Evolutionary conservation across 2,329 filamentous ascomycete genomes (phyloP).

Genomic region (Calonectria naviculata): DNA sequence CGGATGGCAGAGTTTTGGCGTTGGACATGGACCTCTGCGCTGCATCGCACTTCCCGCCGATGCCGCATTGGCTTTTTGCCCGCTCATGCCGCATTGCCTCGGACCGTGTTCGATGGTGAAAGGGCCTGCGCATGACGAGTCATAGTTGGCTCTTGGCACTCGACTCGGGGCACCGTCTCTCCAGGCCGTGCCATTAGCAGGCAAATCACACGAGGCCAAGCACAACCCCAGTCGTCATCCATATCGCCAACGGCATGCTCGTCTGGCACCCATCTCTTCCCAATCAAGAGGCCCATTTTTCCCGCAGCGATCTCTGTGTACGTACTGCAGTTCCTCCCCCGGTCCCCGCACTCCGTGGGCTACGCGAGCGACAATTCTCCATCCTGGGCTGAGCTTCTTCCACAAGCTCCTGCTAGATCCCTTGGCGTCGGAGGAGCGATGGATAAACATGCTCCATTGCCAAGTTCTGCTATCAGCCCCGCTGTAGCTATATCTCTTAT

Average conservation of each 20-base stretch:
- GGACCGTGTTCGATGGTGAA: neutral
- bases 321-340: slow-evolving; percentile 4
- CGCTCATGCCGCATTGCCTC: neutral
- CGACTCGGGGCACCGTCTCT: neutral
- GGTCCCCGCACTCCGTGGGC: slow-evolving; percentile 13
- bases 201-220: slow-evolving; percentile 17
- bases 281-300: slow-evolving; percentile 4
- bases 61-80: neutral
- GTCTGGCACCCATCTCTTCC: neutral
- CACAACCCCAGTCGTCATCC: slow-evolving; percentile 11
- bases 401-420: slow-evolving; percentile 2
- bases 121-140: neutral
- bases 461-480: slow-evolving; percentile 25
- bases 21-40: neutral
- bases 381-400: neutral
- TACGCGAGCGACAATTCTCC: neutral
- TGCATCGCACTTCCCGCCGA: neutral
- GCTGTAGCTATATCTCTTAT: slow-evolving; percentile 7
- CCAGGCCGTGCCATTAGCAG: neutral
- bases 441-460: slow-evolving; percentile 3
- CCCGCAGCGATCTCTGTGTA: slow-evolving; percentile 5
- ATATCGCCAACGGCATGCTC: slow-evolving; percentile 5
- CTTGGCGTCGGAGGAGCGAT: slow-evolving; percentile 6
- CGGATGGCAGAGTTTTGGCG: neutral
- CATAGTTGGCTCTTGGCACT: slow-evolving; percentile 4